Evolutionary conservation across 2,329 filamentous ascomycete genomes (phyloP).

Genomic region (Ascosphaera apis): DNA sequence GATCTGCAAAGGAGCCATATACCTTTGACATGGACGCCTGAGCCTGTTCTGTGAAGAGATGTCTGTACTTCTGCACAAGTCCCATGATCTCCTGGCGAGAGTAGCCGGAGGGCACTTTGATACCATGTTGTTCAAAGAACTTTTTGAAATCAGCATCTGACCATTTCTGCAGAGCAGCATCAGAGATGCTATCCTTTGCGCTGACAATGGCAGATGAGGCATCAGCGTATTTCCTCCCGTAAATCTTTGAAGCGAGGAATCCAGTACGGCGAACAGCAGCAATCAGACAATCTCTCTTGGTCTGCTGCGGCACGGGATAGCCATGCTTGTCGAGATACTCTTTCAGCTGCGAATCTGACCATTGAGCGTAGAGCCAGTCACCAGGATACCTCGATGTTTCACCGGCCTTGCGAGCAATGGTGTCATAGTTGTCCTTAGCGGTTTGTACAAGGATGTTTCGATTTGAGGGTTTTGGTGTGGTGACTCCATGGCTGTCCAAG

Average conservation of each 20-base stretch:
- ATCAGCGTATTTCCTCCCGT: slow-evolving; percentile 36
- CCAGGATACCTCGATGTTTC: slow-evolving; percentile 74
- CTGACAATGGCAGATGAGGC: slow-evolving; percentile 42
- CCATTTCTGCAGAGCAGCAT: slow-evolving; percentile 76
- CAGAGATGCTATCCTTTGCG: slow-evolving; percentile 52
- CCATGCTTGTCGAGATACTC: slow-evolving; percentile 79
- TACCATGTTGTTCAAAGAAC: slow-evolving; percentile 74
- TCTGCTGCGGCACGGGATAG: slow-evolving; percentile 64
- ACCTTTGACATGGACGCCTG: neutral
- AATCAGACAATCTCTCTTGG: slow-evolving; percentile 66
- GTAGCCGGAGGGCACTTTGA: slow-evolving; percentile 78
- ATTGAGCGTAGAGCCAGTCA: slow-evolving; percentile 77
- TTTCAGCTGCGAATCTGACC: slow-evolving; percentile 87
- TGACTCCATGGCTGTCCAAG: slow-evolving; percentile 68
- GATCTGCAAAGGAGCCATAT: slow-evolving; percentile 23
- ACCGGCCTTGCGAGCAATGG: slow-evolving; percentile 47
- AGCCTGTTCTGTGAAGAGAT: neutral
- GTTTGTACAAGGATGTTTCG: slow-evolving; percentile 62
- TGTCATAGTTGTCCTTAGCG: slow-evolving; percentile 60
- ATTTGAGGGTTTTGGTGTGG: slow-evolving; percentile 66
- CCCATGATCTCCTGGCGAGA: slow-evolving; percentile 76
- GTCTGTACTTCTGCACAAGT: slow-evolving; percentile 64
- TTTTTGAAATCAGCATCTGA: slow-evolving; percentile 75
- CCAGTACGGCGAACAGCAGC: slow-evolving; percentile 79
- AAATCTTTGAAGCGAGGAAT: slow-evolving; percentile 48